Evolutionary conservation across 2,329 filamentous ascomycete species (phyloP), one percentile per base, ranked within the genome.

Genomic region (Fusarium ramigenum): DNA sequence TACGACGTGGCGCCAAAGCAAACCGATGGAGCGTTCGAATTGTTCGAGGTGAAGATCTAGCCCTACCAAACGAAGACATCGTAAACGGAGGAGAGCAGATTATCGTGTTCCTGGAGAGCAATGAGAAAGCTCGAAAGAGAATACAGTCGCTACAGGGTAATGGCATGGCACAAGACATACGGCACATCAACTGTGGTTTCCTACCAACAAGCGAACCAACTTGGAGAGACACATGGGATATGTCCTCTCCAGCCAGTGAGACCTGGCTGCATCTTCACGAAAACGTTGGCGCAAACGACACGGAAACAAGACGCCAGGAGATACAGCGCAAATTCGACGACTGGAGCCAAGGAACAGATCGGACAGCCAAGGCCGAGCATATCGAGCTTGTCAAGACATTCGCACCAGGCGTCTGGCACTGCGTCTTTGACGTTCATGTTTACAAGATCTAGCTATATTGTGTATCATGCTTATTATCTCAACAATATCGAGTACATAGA

Each of bases 1-100:
- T 98, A 78, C 87, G 91, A 32, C 89, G 93, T 73, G 96, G 95
- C 28, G 93, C 95, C 34, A 77, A 85, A 49, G 89, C 82, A 36
- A 95, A 95, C 78, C 87, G 88, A 43, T 95, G 92, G 91, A 81
- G 79, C 0, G 88, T 91, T 14, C 85, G 83, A 63, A 85, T 93
- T 19, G 81, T 93, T 0, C 77, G 79, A 19, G 80, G 79, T 0
- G 76, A 78, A 1, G 84, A 87, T 1, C 78, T 87, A 25, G 78
- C 79, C 4, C 70, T 78, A 12, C 80, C 83, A 4, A 77, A 84
- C 25, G 80, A 82, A 3, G 79, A 84, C 37, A 64, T 85, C 1
- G 46, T 86, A 9, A 72, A 73, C 12, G 86, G 85, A 28, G 81
- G 81, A 2, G 87, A 89, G 73, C 85, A 85, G 60, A 91, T 94